Conservation (phyloP, 805 yeast genomes). For the Kodamaea fukazawae region DNA sequence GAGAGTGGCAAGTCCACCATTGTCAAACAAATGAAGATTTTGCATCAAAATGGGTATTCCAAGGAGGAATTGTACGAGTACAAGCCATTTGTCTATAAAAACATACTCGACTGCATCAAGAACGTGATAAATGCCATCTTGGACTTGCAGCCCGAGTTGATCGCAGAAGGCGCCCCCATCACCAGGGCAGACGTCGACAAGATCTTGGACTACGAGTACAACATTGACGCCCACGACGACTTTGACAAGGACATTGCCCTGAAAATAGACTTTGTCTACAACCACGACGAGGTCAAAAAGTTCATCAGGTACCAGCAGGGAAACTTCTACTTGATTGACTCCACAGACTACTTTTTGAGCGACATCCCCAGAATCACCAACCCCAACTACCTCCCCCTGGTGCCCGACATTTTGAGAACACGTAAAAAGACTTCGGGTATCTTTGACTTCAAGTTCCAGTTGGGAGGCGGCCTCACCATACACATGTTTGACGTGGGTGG, state of each 20-base stretch:
- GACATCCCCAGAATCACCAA: conserved; percentile 60
- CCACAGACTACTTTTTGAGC: conserved; percentile 74
- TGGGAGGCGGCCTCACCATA: conserved; percentile 52
- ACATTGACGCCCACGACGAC: conserved; percentile 51
- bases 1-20: conserved; percentile 81
- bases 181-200: conserved; percentile 36
- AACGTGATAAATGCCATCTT: conserved; percentile 65
- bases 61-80: conserved; percentile 71
- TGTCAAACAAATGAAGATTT: conserved; percentile 76
- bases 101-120: conserved; percentile 73
- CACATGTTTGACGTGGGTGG: conserved; percentile 85
- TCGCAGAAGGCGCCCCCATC: conserved; percentile 9
- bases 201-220: conserved; percentile 45
- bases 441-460: conserved; percentile 73
- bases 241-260: conserved; percentile 51
- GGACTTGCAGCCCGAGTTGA: conserved; percentile 46
- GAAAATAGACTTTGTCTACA: conserved; percentile 54
- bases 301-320: conserved; percentile 60
- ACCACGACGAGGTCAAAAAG: conserved; percentile 52
- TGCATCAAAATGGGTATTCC: conserved; percentile 69
- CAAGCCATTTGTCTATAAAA: conserved; percentile 75
- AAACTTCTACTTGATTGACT: conserved; percentile 80
- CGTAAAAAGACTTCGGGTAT: conserved; percentile 93
- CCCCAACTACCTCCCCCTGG: conserved; percentile 65
- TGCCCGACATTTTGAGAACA: conserved; percentile 77